A percentile compares a stretch with the other conserved stretches of the same genome.
Evolutionary conservation across 257 asterid species (phyloP).

Genomic region (Nicotiana paniculata): DNA sequence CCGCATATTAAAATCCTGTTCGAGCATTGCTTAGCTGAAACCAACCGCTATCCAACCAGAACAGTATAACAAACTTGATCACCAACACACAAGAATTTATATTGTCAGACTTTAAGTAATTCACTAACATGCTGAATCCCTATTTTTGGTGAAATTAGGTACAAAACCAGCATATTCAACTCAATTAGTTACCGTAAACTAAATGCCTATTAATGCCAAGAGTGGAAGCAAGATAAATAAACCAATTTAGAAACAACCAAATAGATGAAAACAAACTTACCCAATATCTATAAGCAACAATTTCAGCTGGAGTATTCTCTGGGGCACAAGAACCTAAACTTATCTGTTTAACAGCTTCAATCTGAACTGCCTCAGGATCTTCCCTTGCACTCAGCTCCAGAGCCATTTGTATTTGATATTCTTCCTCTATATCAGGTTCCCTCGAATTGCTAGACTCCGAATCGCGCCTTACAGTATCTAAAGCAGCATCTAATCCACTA

Average conservation of each 20-base stretch:
- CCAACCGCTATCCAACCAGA: background rate
- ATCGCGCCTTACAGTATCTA: slow-evolving; percentile 56
- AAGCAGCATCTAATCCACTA: slow-evolving; percentile 59
- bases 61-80: background rate
- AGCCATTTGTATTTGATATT: slow-evolving; percentile 88
- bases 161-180: background rate
- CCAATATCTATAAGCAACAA: slow-evolving; percentile 84
- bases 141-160: background rate
- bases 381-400: slow-evolving; percentile 92
- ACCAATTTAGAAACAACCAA: background rate
- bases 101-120: background rate
- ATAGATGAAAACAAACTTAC: slow-evolving; percentile 31
- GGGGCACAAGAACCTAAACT: slow-evolving; percentile 79
- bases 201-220: background rate
- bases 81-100: background rate
- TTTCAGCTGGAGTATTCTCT: slow-evolving; percentile 79
- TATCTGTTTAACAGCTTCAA: slow-evolving; percentile 96
- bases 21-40: background rate
- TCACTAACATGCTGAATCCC: background rate
- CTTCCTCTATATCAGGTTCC: slow-evolving; percentile 90
- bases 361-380: slow-evolving; percentile 98
- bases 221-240: background rate
- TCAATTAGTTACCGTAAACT: background rate
- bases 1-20: background rate
- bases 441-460: slow-evolving; percentile 57